These are phyloP conservation scores for Trichoderma lentiforme DNA, from an alignment of 2,329 filamentous ascomycete species.

Conservation along the genomic window DNA sequence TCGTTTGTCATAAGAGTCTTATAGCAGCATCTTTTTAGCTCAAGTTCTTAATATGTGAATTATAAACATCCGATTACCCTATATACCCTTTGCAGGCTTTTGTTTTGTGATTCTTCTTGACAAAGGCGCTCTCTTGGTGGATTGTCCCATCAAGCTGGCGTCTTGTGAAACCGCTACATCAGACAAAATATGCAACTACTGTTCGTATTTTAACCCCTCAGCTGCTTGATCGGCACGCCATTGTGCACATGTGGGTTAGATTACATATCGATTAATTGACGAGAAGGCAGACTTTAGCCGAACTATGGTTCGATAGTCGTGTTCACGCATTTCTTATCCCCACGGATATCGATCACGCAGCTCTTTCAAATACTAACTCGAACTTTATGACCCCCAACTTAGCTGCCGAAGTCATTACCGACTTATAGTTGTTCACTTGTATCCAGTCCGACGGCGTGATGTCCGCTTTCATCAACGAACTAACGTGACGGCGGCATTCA, in stretches of 20 bases:
- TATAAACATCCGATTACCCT: background rate
- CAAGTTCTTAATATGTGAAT: background rate
- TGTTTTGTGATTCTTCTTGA: background rate
- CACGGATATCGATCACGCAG: background rate
- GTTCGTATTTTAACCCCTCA: background rate
- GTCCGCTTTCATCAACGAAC: background rate
- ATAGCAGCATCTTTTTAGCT: background rate
- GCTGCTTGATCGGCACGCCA: background rate
- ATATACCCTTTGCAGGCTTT: background rate
- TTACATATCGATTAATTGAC: background rate
- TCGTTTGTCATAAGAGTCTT: background rate
- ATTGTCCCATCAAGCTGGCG: background rate
- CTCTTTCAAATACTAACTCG: background rate
- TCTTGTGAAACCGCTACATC: background rate
- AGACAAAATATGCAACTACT: background rate
- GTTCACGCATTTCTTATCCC: background rate
- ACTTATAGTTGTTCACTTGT: background rate
- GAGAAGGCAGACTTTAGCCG: background rate
- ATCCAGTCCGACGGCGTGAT: background rate
- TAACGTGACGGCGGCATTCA: background rate
- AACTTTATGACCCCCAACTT: background rate
- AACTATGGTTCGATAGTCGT: background rate
- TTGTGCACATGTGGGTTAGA: background rate
- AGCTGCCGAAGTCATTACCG: background rate
- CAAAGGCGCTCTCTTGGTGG: background rate